phyloP scores from a whole-genome alignment of 805 yeast species.

The Cyberlindnera maclurae region DNA sequence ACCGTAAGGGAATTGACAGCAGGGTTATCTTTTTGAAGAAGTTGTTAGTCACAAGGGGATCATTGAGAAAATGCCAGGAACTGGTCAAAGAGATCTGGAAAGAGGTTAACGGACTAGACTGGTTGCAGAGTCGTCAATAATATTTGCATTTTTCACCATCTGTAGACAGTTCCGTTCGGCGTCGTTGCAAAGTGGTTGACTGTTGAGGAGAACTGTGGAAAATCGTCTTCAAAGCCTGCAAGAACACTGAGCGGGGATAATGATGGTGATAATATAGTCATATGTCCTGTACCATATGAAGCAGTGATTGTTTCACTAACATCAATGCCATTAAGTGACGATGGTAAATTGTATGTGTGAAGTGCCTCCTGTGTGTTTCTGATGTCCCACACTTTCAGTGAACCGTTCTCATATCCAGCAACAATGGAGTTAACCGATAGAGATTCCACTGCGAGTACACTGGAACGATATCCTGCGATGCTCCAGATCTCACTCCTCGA shows the following conservation, averaged over 20 bases:
- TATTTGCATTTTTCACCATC: slow-evolving; percentile 5
- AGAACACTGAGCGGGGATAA: no score
- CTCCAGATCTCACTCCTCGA: slow-evolving; percentile 20
- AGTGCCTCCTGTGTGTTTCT: slow-evolving; percentile 11
- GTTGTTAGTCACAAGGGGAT: slow-evolving; percentile 57
- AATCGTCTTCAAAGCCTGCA: no score
- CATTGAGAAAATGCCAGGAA: slow-evolving; percentile 45
- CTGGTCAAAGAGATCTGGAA: slow-evolving; percentile 62
- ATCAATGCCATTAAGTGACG: background rate
- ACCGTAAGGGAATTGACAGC: slow-evolving; percentile 22
- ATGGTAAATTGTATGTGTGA: background rate
- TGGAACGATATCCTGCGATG: slow-evolving; percentile 16
- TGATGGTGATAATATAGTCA: no score
- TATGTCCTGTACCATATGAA: no score
- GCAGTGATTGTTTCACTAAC: slow-evolving; percentile 3
- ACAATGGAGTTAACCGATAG: no score
- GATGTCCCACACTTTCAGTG: slow-evolving; percentile 36
- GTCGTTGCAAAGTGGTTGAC: no score
- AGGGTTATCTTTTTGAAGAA: slow-evolving; percentile 46
- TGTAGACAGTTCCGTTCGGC: no score
- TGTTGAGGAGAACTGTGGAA: no score
- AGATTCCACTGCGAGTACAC: no score
- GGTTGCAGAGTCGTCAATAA: slow-evolving; percentile 2
- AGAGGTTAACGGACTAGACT: slow-evolving; percentile 44
- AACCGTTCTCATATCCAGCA: slow-evolving; percentile 29